These are phyloP conservation scores for Spathaspora boniae DNA, from an alignment of 805 yeast genomes.

Conservation along the genomic window DNA sequence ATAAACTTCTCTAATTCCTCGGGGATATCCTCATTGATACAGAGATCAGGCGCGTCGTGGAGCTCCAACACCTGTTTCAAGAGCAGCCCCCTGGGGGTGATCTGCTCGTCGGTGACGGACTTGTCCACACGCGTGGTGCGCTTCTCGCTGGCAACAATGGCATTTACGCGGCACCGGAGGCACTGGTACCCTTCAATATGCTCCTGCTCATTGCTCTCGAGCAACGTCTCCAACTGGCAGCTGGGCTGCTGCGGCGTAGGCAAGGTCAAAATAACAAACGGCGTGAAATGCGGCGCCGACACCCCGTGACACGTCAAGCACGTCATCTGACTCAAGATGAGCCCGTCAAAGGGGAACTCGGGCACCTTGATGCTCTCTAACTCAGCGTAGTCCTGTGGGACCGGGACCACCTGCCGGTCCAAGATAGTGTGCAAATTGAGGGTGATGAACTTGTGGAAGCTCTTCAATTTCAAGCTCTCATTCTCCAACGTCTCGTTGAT, in stretches of 20 bases:
- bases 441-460: conserved; percentile 17
- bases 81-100: conserved; percentile 11
- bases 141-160: conserved; percentile 28
- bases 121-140: conserved; percentile 20
- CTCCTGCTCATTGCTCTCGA: conserved; percentile 58
- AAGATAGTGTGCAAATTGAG: conserved; percentile 9
- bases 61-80: conserved; percentile 31
- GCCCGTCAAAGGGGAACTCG: conserved; percentile 71
- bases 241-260: conserved; percentile 60
- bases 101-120: conserved; percentile 18
- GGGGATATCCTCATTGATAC: conserved; percentile 66
- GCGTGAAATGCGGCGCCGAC: conserved; percentile 55
- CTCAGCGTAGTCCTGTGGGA: conserved; percentile 11
- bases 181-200: conserved; percentile 81
- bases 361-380: conserved; percentile 38
- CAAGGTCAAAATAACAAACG: conserved; percentile 69
- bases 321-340: conserved; percentile 59
- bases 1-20: conserved; percentile 47
- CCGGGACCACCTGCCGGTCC: conserved; percentile 4
- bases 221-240: conserved; percentile 49
- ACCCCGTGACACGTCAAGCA: conserved; percentile 65
- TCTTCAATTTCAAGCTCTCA: conserved; percentile 51
- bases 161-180: conserved; percentile 54
- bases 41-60: conserved; percentile 32
- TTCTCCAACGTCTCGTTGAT: conserved; percentile 72